Percentiles rank a stretch among this genome's conserved stretches.
Evolutionary conservation across 768 basidiomycete genomes (phyloP).

Genomic region (Hydnomerulius pinastri): DNA sequence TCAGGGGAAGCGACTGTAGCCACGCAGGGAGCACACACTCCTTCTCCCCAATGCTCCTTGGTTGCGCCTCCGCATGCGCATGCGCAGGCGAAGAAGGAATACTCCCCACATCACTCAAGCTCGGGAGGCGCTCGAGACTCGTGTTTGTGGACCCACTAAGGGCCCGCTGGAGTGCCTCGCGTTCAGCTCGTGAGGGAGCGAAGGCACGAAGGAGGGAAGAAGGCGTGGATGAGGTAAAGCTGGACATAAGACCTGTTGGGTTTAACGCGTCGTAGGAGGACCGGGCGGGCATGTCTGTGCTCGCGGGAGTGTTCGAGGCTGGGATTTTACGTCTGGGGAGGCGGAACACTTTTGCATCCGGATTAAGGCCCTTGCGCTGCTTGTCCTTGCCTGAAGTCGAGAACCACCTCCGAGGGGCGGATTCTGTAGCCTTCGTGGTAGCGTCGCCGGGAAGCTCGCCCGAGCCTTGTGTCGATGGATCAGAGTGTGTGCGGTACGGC

Average conservation of each 20-base stretch:
- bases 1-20: conserved; percentile 65
- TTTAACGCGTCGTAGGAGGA: conserved; percentile 56
- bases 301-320: conserved; percentile 8
- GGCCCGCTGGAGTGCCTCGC: conserved; percentile 80
- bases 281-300: conserved; percentile 10
- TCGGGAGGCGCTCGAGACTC: conserved; percentile 77
- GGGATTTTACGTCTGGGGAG: conserved; percentile 36
- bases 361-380: conserved; percentile 73
- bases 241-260: conserved; percentile 53
- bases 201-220: conserved; percentile 73
- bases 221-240: conserved; percentile 42
- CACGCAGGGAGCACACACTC: conserved; percentile 56
- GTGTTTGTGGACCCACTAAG: conserved; percentile 72
- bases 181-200: conserved; percentile 86
- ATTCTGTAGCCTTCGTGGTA: conserved; percentile 18
- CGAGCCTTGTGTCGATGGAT: conserved; percentile 28
- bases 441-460: conserved; percentile 15
- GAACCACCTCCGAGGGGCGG: conserved; percentile 49
- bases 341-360: conserved; percentile 83
- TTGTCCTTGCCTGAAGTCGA: conserved; percentile 45
- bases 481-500: conserved; percentile 37
- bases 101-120: conserved; percentile 73
- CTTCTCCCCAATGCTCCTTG: conserved; percentile 23
- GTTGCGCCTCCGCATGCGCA: conserved; percentile 40
- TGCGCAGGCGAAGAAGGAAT: conserved; percentile 69